Base-by-base conservation (phyloP, 2,329 filamentous ascomycete genomes). In the Amylocarpus encephaloides region DNA sequence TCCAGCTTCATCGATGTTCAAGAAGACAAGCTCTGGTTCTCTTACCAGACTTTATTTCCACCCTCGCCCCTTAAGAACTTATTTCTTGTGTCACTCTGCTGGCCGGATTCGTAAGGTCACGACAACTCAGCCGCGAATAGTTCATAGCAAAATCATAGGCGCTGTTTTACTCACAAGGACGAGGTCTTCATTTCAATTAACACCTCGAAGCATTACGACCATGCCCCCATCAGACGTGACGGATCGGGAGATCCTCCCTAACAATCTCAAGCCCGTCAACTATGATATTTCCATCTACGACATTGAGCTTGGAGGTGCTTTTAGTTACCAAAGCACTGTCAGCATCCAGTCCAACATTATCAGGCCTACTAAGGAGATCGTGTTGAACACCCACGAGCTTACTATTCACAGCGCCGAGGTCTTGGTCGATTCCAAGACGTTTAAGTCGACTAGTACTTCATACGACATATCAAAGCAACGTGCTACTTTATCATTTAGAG, bases 401-500 rank as follows among this genome's bases (percentile, higher is more conserved):
- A 86, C 87, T 65, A 78, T 97, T 35, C 76, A 83, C 57, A 75
- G 73, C 54, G 83, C 79, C 2, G 82, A 85, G 65, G 70, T 92
- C 49, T 71, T 73, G 42, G 68, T 79, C 41, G 77, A 81, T 51
- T 72, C 77, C 51, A 54, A 62, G 32, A 68, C 76, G 48, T 70
- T 77, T 57, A 73, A 83, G 63, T 77, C 86, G 15, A 81, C 79
- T 55, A 74, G 80, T 47, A 85, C 95, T 66, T 77, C 77, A 54
- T 94, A 95, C 70, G 85, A 97, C 71, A 83, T 81, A 63, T 86
- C 86, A 68, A 84, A 85, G 56, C 91, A 97, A 72, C 83, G 92
- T 53, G 87, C 83, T 36, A 91, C 84, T 49, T 76, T 98, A 60
- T 74, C 75, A 59, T 95, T 98, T 67, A 71, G 81, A 32, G 75